Evolutionary conservation across 2,329 filamentous ascomycete genomes (phyloP).

Genomic region (Escovopsis sp.): DNA sequence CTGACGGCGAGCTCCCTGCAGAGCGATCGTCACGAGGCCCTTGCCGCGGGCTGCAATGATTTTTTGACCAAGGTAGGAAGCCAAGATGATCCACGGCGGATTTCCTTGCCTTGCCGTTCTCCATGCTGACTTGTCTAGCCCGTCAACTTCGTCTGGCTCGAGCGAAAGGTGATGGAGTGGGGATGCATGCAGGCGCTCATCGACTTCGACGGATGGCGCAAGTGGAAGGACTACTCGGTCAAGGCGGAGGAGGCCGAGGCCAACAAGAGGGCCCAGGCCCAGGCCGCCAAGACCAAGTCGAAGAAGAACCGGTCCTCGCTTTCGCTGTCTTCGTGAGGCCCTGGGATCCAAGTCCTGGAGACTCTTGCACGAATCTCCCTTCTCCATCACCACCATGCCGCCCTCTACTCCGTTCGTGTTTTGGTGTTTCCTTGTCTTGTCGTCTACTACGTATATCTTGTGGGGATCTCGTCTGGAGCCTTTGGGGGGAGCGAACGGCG

Average conservation of each 20-base stretch:
- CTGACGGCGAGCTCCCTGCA: constrained; percentile 88
- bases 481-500: too few relatives aligned
- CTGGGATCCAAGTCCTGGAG: background rate
- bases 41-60: constrained; percentile 94
- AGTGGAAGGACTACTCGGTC: constrained; percentile 75
- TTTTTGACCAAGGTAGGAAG: constrained; percentile 92
- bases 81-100: too few relatives aligned
- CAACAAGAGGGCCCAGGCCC: constrained; percentile 23
- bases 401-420: too few relatives aligned
- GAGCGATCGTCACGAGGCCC: constrained; percentile 84
- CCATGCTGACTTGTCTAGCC: constrained; percentile 38
- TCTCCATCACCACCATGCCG: too few relatives aligned
- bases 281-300: constrained; percentile 19
- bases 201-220: constrained; percentile 94
- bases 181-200: constrained; percentile 99
- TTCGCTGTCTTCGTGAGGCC: constrained; percentile 7
- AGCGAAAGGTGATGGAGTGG: constrained; percentile 98
- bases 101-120: background rate
- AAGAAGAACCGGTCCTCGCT: constrained; percentile 30
- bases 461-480: too few relatives aligned
- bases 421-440: too few relatives aligned
- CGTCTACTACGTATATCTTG: too few relatives aligned
- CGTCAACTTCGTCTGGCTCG: constrained; percentile 93
- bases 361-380: too few relatives aligned
- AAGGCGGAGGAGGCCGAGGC: constrained; percentile 28